Percentiles rank a stretch among this genome's conserved stretches.
Evolutionary conservation across 2,329 filamentous ascomycete species (phyloP).

Genomic region (Aspergillus vadensis): DNA sequence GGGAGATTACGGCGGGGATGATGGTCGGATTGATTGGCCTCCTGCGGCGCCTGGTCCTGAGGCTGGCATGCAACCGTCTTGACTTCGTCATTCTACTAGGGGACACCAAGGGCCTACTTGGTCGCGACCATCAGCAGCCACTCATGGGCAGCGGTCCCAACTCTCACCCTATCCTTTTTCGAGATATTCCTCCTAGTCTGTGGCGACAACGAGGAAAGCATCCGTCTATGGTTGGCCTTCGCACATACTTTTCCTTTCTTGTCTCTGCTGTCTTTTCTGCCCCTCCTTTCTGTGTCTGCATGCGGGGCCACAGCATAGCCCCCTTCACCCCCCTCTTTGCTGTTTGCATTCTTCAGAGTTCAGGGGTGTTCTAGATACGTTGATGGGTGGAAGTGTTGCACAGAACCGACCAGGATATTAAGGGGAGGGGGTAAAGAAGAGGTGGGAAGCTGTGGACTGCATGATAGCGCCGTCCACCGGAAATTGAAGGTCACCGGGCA

Average conservation of each 20-base stretch:
- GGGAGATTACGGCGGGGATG: conserved; percentile 18
- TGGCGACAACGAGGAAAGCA: conserved; percentile 7
- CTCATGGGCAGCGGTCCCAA: background rate
- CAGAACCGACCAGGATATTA: background rate
- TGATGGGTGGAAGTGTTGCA: background rate
- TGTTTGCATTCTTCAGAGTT: background rate
- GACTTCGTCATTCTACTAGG: background rate
- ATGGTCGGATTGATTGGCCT: conserved; percentile 15
- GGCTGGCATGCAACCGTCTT: conserved; percentile 1
- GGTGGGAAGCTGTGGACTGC: background rate
- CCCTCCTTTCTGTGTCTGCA: conserved; percentile 2
- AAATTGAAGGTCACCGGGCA: conserved; percentile 15
- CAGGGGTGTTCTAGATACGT: background rate
- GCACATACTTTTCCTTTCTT: background rate
- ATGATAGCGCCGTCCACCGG: conserved; percentile 11
- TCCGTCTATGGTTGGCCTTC: background rate
- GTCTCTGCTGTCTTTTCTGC: background rate
- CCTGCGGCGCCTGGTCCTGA: background rate
- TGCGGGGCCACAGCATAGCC: background rate
- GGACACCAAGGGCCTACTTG: background rate
- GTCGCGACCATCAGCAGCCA: background rate
- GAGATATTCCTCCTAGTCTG: conserved; percentile 11
- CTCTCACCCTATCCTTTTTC: conserved; percentile 5
- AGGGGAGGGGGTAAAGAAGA: conserved; percentile 1
- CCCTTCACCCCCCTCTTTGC: background rate